Base-by-base conservation (phyloP, 441 rosid genomes). In the Arabidopsis lyrata region DNA sequence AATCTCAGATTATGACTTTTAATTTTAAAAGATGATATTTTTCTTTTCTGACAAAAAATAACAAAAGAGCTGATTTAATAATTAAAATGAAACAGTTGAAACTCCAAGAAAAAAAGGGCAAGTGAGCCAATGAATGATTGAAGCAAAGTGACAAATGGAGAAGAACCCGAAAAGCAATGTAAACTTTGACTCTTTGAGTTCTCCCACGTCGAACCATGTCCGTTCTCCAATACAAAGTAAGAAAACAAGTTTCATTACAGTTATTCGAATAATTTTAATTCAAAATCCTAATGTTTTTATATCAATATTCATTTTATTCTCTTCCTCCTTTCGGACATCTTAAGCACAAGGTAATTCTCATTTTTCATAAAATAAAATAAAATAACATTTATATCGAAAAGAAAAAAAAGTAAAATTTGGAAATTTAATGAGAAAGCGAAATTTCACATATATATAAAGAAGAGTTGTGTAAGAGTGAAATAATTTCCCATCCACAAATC, bases 131-230 rank as follows among this genome's bases (percentile, higher is more conserved):
- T 75, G 79, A 68, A 75, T 68, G 65, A 44, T 44, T 68, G 65
- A 76, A 68, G 79, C 79, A 76, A 76, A 76, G 79, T 61, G 75
- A 69, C 66, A 76, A 63, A 55, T 62, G 65, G 59, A 68, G 35
- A 68, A 62, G 8, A 68, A 54, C 29, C 65, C 58, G 59, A 62
- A 65, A 75, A 75, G 74, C 79, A 68, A 68, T 61, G 74, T 27
- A 54, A 14, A 24, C 24, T 35, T 75, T 54, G 75, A 68, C 79
- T 75, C 59, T 75, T 75, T 34, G 65, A 75, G 53, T 35, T 27
- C 34, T 62, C n/a, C 70, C 24, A 75, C 3, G 56, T 47, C 61
- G 58, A 75, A 63, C 74, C 24, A 1, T 54, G 18, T 62, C 60
- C 64, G 14, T 68, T 75, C 69, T 67, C 49, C 78, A 7, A 68